A percentile compares a stretch with the other conserved stretches of the same genome.
Evolutionary conservation across 2,329 filamentous ascomycete species (phyloP).

Genomic region (Phialocephala subalpina): DNA sequence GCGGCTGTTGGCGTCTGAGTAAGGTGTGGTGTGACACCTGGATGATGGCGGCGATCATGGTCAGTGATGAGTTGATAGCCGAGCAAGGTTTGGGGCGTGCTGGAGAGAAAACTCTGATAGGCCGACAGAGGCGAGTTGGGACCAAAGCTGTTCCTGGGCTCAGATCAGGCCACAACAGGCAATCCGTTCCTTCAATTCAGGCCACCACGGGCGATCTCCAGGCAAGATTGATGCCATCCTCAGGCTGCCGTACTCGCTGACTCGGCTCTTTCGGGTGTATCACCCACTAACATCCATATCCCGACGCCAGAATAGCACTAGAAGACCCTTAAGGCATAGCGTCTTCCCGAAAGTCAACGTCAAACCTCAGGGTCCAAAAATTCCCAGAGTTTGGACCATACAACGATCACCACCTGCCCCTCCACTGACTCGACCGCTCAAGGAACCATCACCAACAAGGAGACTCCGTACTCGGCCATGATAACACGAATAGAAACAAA

Average conservation of each 20-base stretch:
- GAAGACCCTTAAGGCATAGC: constrained; percentile 22
- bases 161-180: neutral
- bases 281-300: neutral
- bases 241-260: neutral
- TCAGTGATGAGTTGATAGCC: constrained; percentile 5
- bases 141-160: too few species aligned
- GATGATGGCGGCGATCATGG: constrained; percentile 11
- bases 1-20: neutral
- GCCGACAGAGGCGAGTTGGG: too few species aligned
- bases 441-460: neutral
- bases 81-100: neutral
- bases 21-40: neutral
- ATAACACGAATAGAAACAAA: constrained; percentile 17
- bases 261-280: neutral
- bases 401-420: neutral
- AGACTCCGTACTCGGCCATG: neutral
- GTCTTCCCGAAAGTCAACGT: constrained; percentile 7
- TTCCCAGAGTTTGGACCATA: neutral
- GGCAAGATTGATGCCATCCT: neutral
- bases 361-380: constrained; percentile 8
- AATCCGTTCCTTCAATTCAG: neutral
- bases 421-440: constrained; percentile 8
- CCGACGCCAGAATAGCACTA: constrained; percentile 29
- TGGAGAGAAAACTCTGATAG: neutral
- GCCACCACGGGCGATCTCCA: too few species aligned